Evolutionary conservation across 371 early-diverging fungal genomes (phyloP), one percentile per base, ranked within the genome.

Genomic region (Apophysomyces trapeziformis): DNA sequence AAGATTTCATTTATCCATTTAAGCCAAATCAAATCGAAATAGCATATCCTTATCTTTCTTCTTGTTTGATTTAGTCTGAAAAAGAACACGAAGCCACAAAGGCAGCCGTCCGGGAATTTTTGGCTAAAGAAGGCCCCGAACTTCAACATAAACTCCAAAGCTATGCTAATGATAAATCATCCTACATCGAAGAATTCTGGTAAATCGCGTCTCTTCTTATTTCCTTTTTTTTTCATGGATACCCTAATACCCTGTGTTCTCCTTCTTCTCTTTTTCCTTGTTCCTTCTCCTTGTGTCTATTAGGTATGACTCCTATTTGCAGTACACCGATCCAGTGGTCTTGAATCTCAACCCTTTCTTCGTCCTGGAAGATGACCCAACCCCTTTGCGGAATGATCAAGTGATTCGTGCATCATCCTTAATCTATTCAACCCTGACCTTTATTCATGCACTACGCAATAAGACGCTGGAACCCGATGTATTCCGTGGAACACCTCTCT

Each of bases 101-200:
- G 18, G 66, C 64, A 1, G 82, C 86, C 9, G 94, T 91, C 13
- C 68, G 86, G 64, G 87, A 88, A 36, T 96, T 96, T 67, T 72
- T 83, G 38, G 84, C 87, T 12, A 89, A 90, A 13, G 83, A 84
- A 38, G 98, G 96, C 6, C 85, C 87, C 39, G 72, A 71, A 14
- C 86, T 98, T 39, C 96, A 97, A 71, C 79, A 84, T 56, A 87
- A 94, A 13, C 84, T 98, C 7, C 65, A 84, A 18, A 86, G 85
- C 11, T 87, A 87, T 71, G 87, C 88, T 35, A 74, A 67, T 2
- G 84, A 85, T 54, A 85, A 86, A 65, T 75, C 79, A 18, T 83
- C 84, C 14, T 86, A 83, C 60, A 80, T 86, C 58, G 82, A 84
- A 69, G 86, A 85, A 58, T 86, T 82, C 41, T 80, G 86, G 86